Evolutionary conservation across 2,329 filamentous ascomycete species (phyloP), one percentile per base, ranked within the genome.

Genomic region (Colletotrichum magnum): DNA sequence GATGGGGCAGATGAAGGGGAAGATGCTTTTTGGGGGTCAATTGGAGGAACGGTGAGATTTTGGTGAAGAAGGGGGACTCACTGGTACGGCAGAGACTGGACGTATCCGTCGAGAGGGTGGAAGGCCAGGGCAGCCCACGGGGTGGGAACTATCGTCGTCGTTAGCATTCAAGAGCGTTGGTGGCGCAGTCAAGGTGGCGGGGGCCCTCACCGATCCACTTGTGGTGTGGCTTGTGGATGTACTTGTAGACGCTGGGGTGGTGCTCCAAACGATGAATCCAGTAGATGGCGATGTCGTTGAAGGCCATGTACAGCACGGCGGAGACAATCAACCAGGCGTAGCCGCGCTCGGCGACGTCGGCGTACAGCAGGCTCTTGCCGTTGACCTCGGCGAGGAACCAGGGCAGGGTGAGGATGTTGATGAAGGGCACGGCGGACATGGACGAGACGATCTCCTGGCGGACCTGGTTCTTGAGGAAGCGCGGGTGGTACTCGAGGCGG

Each of bases 161-260:
- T 68, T 45, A 53, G 53, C 28, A 9, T n/a, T 28, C 15, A 45
- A 16, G 7, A 12, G 7, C 36, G 9, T 24, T 24, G 21, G 21
- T 24, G 21, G 21, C 21, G 21, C 21, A 24, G 21, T 24, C 21
- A 24, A 24, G 21, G 21, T 24, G 21, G 21, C 21, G 21, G 21
- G 21, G 21, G 21, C 21, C 21, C 28, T 32, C 28, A 32, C 28
- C 28, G 61, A 85, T 84, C 83, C 83, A 85, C 74, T 84, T 85
- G 79, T 84, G 83, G 68, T 85, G 83, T 71, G 83, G 81, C 77
- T 85, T 85, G 75, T 85, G 83, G 32, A 84, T 77, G 69, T 83
- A 82, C 72, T 83, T 84, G 79, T 85, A 85, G 50, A 85, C 66
- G 32, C 78, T 79, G 41, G 83, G 83, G 73, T 85, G 82, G 69